Percentiles rank a stretch among this genome's conserved stretches.
phyloP scores from a whole-genome alignment of 257 asterid genomes.

The Rehmannia glutinosa region DNA sequence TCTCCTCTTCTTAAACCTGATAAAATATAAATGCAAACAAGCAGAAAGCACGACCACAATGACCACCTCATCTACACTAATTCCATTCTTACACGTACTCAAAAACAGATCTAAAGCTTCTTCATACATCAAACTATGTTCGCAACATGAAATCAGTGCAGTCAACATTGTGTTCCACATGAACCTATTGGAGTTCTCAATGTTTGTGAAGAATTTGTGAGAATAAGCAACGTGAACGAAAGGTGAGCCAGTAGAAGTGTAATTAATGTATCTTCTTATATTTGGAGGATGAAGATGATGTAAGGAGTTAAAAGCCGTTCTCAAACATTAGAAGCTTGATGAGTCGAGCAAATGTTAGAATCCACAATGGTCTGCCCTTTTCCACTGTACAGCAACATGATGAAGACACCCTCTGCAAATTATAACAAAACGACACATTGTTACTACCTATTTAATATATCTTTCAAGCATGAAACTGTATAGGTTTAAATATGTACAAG shows the following conservation, averaged over 20 bases:
- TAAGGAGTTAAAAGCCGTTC: no score
- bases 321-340: no score
- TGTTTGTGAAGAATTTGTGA: slow-evolving; percentile 43
- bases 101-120: slow-evolving; percentile 55
- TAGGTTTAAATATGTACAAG: no score
- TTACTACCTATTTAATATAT: no score
- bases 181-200: slow-evolving; percentile 62
- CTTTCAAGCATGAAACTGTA: no score
- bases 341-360: no score
- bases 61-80: slow-evolving; percentile 66
- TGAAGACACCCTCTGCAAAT: no score
- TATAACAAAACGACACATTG: no score
- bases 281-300: no score
- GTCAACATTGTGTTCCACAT: slow-evolving; percentile 84
- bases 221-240: slow-evolving; percentile 44
- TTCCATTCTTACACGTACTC: slow-evolving; percentile 40
- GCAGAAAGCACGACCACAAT: slow-evolving; percentile 68
- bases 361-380: no score
- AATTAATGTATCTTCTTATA: no score
- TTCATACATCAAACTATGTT: slow-evolving; percentile 62
- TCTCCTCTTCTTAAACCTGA: slow-evolving; percentile 37
- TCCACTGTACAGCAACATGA: no score
- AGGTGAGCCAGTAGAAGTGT: slow-evolving; percentile 44
- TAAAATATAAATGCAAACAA: slow-evolving; percentile 49
- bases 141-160: slow-evolving; percentile 74